Base-by-base conservation (phyloP, 495 filamentous ascomycete genomes). In the Penicillium bovifimosum region DNA sequence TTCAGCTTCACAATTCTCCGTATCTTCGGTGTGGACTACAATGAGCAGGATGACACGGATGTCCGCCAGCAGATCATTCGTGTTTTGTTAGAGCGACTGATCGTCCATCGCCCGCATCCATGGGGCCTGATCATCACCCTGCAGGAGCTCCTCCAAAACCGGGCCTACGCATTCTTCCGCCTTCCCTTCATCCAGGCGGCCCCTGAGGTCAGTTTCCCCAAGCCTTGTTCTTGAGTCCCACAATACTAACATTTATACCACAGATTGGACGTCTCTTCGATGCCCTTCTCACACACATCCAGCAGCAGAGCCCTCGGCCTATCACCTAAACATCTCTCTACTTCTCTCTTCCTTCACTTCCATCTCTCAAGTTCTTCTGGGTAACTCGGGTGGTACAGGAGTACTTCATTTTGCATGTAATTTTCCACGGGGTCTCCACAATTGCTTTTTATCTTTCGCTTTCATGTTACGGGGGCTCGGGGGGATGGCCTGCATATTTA, bases 51-150 rank as follows among this genome's bases (percentile, higher is more conserved):
- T 60, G 86, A 89, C 62, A 79, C 78, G 2, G 88, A 93, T 48
- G 84, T 96, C 44, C 86, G 90, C 27, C 85, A 97, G 69, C 88
- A 95, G 66, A 88, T 97, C 55, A 87, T 88, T 38, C 82, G 91
- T 20, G 83, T 96, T 38, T 71, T 97, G 38, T 68, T 96, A 5
- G 93, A 99, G 74, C 80, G 93, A 34, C 70, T 96, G 42, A 82
- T 92, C 44, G 89, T 91, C 14, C 89, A 88, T 66, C 89, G 91
- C 65, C 93, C 93, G 28, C 95, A 97, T 66, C 91, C 93, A 11
- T 99, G 93, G 93, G 93, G 93, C 13, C 69, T 97, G 35, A 88
- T 96, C 66, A 85, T 95, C 51, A 95, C 90, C 17, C 78, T 95
- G 42, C 72, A 95, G 39, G 95, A 97, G 72, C 76, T 99, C 40